Evolutionary conservation across 306 rosid genomes (phyloP).

Genomic region (Coriaria nepalensis): DNA sequence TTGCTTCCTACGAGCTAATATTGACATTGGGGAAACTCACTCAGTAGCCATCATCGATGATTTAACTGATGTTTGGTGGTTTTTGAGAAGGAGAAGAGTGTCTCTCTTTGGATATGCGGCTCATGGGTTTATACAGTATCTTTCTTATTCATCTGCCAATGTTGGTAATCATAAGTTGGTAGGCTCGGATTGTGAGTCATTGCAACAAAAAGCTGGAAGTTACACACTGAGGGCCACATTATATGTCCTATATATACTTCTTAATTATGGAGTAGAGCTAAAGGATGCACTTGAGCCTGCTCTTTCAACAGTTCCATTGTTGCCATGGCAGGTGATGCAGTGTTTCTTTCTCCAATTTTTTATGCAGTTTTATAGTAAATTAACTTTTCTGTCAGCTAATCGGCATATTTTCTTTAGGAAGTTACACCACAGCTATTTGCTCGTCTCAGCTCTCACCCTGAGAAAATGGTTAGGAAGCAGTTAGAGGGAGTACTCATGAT

Average conservation of each 20-base stretch:
- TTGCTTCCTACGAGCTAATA: conserved; percentile 35
- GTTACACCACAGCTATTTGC: conserved; percentile 90
- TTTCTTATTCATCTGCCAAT: conserved; percentile 53
- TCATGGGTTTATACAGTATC: conserved; percentile 67
- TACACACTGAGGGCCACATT: conserved; percentile 78
- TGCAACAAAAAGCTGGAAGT: conserved; percentile 64
- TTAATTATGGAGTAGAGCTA: conserved; percentile 84
- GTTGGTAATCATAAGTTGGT: conserved; percentile 33
- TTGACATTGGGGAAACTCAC: conserved; percentile 40
- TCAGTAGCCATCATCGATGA: conserved; percentile 33
- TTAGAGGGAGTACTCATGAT: conserved; percentile 77
- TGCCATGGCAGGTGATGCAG: conserved; percentile 84
- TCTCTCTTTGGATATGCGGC: conserved; percentile 87
- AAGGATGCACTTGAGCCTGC: conserved; percentile 61
- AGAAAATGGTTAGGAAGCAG: conserved; percentile 69
- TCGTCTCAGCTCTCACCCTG: conserved; percentile 83
- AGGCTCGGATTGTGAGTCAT: conserved; percentile 39
- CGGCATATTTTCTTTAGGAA: conserved; percentile 42
- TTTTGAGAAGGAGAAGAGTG: conserved; percentile 79
- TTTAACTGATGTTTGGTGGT: conserved; percentile 72
- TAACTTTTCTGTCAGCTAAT: neutral
- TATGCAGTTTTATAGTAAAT: neutral
- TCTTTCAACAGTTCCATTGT: conserved; percentile 58
- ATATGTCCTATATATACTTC: conserved; percentile 75
- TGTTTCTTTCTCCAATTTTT: conserved; percentile 9